phyloP scores from a whole-genome alignment of 441 rosid species.

The Gossypium laxum region DNA sequence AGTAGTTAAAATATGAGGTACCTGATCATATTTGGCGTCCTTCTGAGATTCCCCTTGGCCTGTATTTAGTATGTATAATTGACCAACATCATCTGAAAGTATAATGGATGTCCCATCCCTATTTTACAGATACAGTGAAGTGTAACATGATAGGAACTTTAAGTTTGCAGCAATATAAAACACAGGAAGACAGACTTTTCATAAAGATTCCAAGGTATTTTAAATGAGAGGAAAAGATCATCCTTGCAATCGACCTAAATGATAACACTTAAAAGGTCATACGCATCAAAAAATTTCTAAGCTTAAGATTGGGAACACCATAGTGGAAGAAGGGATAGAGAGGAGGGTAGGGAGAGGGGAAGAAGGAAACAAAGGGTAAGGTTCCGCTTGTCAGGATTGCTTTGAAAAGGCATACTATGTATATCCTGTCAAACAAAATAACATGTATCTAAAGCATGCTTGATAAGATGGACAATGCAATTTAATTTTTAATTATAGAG shows the following conservation, averaged over 20 bases:
- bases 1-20: slow-evolving; percentile 17
- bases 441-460: background rate
- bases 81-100: slow-evolving; percentile 99
- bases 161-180: slow-evolving; percentile 6
- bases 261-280: background rate
- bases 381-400: background rate
- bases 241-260: background rate
- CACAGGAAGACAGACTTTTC: background rate
- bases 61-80: slow-evolving; percentile 72
- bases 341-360: background rate
- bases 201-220: background rate
- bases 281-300: background rate
- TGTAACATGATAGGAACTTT: slow-evolving; percentile 1
- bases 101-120: slow-evolving; percentile 98
- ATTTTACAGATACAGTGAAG: slow-evolving; percentile 15
- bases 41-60: slow-evolving; percentile 98
- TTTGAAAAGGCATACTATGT: background rate
- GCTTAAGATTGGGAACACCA: background rate
- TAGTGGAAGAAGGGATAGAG: background rate
- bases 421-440: background rate
- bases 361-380: background rate
- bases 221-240: background rate
- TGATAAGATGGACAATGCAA: background rate
- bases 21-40: slow-evolving; percentile 99
- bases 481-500: background rate